phyloP scores from a whole-genome alignment of 2,329 filamentous ascomycete species.

The Fusarium sp. region DNA sequence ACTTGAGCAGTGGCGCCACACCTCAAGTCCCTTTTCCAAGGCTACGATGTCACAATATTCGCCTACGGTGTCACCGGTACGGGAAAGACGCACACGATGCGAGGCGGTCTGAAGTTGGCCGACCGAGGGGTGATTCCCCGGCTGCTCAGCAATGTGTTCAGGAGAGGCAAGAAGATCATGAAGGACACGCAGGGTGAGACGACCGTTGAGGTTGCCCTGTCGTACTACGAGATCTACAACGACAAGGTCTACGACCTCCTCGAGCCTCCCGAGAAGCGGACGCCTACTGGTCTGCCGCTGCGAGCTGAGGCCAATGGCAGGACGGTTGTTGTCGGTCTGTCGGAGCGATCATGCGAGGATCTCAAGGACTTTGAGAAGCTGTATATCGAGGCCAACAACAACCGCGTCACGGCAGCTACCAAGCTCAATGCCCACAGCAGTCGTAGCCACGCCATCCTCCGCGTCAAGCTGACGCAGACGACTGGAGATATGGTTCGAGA shows the following conservation, averaged over 20 bases:
- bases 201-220: constrained; percentile 75
- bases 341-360: constrained; percentile 80
- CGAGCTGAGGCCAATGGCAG: constrained; percentile 86
- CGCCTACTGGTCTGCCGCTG: constrained; percentile 78
- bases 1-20: constrained; percentile 76
- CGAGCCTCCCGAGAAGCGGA: constrained; percentile 85
- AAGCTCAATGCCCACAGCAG: constrained; percentile 94
- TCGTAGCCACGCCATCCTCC: constrained; percentile 87
- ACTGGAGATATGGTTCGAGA: constrained; percentile 72
- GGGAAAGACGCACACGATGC: constrained; percentile 96
- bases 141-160: constrained; percentile 83
- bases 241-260: constrained; percentile 94
- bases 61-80: constrained; percentile 94
- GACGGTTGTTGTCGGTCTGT: constrained; percentile 85
- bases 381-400: constrained; percentile 91
- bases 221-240: constrained; percentile 97
- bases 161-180: constrained; percentile 81
- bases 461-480: constrained; percentile 84
- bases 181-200: constrained; percentile 78
- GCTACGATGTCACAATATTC: constrained; percentile 87
- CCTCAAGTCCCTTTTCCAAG: constrained; percentile 89
- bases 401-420: constrained; percentile 86
- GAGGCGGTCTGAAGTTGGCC: constrained; percentile 83
- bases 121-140: constrained; percentile 89
- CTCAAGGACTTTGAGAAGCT: constrained; percentile 89